Base-by-base conservation (phyloP, 306 rosid genomes). In the Rubus idaeus region DNA sequence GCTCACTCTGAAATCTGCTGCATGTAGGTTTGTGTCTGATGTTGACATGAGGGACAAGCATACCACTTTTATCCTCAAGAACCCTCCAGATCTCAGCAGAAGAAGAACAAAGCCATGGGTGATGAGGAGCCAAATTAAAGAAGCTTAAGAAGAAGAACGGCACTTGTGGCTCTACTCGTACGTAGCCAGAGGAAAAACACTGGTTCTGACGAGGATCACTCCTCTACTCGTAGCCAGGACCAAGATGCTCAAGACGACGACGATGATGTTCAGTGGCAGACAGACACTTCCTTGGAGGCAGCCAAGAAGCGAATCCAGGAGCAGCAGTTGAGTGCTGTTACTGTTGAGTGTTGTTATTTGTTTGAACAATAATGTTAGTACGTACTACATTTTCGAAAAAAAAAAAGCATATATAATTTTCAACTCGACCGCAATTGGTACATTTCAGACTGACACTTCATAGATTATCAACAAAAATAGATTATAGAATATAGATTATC, bases 31-130 rank as follows among this genome's bases (percentile, higher is more conserved):
- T 71, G 40, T 91, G 49, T 91, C 97, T 6, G 95, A 90, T 84
- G 93, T 90, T 52, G 97, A 91, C 71, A 89, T 91, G 93, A 88
- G 97, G 78, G 90, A 88, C 86, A 91, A 91, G 81, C 90, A 90
- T 45, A 91, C 95, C 0, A 78, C 95, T 37, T 91, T 91, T 71
- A 91, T 91, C 44, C 74, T 91, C 20, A 91, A 91, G 88, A 91
- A 91, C 68, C 93, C 97, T 35, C 97, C 91, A 1, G 95, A 88
- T 26, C 30, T n/a, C n/a, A 26, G 79, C 87, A 81, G 68, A 90
- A 90, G 86, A 91, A 88, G 80, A 91, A 87, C 87, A 91, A 90
- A 78, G 93, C 93, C 10, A 70, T 90, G 97, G 95, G 90, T 52
- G 95, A 90, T 60, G 95, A 87, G 87, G 97, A 91, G 51, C 85